phyloP scores from a whole-genome alignment of 139 green algal genomes.

The Coccomyxa sp. region DNA sequence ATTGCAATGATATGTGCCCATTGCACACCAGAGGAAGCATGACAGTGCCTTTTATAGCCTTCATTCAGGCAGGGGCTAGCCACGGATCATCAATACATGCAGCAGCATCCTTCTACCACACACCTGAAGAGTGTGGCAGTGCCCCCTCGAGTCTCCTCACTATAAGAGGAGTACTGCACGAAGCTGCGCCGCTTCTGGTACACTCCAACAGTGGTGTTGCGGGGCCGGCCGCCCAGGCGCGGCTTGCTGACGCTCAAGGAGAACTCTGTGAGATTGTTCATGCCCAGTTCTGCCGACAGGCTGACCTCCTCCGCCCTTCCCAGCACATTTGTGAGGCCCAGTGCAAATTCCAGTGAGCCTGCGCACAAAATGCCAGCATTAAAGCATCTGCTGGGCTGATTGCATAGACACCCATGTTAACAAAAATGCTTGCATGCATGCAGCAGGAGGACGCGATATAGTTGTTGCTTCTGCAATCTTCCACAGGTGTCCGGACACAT shows the following conservation, averaged over 20 bases:
- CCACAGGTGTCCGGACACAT: too few relatives aligned
- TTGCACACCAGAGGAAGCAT: too few relatives aligned
- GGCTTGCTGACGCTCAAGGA: constrained; percentile 37
- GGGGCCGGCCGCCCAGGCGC: constrained; percentile 17
- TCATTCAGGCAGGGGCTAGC: too few relatives aligned
- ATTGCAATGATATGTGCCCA: too few relatives aligned
- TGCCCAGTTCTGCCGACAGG: constrained; percentile 44
- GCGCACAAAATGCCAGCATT: constrained; percentile 6
- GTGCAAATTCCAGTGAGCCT: constrained; percentile 52
- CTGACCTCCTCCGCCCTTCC: constrained; percentile 51
- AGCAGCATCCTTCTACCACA: not conserved
- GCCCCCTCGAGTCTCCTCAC: constrained; percentile 33
- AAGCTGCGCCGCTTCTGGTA: constrained; percentile 37
- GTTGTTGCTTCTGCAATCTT: not conserved
- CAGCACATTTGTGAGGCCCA: constrained; percentile 42
- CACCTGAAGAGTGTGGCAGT: constrained; percentile 37
- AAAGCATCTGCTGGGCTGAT: not conserved
- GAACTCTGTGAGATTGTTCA: constrained; percentile 42
- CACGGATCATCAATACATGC: too few relatives aligned
- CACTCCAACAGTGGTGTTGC: constrained; percentile 13
- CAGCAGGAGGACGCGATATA: not conserved
- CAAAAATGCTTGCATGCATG: not conserved
- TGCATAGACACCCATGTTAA: not conserved
- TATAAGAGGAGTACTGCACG: constrained; percentile 36
- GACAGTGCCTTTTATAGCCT: too few relatives aligned